Conservation (phyloP, 495 filamentous ascomycete species). For the Penicillium psychrofluorescens region DNA sequence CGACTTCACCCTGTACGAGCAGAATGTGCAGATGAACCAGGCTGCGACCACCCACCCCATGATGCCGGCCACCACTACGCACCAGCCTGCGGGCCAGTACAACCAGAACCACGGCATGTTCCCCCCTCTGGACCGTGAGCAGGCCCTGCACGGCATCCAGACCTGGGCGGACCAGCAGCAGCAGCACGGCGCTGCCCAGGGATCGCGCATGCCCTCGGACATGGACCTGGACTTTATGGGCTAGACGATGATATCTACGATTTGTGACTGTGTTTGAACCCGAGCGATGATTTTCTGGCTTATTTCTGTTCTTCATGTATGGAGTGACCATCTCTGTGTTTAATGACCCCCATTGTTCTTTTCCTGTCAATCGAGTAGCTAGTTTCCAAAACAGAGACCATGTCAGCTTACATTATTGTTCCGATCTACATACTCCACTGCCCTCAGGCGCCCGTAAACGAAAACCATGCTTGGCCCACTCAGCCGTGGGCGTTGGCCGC, state of each 20-base stretch:
- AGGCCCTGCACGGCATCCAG: slow-evolving; percentile 7
- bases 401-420: too few species aligned
- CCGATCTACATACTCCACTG: too few species aligned
- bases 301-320: too few species aligned
- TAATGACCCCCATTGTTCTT: too few species aligned
- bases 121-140: slow-evolving; percentile 11
- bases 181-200: slow-evolving; percentile 1
- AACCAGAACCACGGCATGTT: slow-evolving; percentile 16
- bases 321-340: too few species aligned
- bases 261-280: too few species aligned
- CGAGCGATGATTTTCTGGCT: too few species aligned
- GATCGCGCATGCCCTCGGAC: slow-evolving; percentile 4
- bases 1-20: slow-evolving; percentile 41
- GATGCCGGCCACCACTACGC: slow-evolving; percentile 1
- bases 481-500: too few species aligned
- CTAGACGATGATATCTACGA: not conserved
- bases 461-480: too few species aligned
- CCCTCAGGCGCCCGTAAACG: too few species aligned
- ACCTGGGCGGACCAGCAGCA: slow-evolving; percentile 9
- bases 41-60: not conserved
- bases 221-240: slow-evolving; percentile 15
- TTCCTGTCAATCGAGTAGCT: too few species aligned
- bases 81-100: slow-evolving; percentile 3
- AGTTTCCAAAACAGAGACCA: too few species aligned
- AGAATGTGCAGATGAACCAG: not conserved